Evolutionary conservation across 192 early-diverging fungal species (phyloP), one percentile per base, ranked within the genome.

Genomic region (Phlyctochytrium bullatum): DNA sequence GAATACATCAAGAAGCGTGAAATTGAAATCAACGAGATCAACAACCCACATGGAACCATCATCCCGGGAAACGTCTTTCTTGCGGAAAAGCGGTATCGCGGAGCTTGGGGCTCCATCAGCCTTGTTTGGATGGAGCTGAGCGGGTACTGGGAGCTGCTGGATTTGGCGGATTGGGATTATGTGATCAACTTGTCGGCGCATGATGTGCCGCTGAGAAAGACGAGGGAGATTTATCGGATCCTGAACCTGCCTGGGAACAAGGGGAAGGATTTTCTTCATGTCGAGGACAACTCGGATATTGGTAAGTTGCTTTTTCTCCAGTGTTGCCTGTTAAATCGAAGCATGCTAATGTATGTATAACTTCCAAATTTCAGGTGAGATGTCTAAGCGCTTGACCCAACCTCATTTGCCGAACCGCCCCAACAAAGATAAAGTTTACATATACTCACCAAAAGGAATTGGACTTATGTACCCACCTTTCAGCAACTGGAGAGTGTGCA

Each of bases 131-230:
- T 70, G 40, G 78, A 83, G 54, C 36, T 83, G 32, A 61, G 54
- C 30, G 82, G 82, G 36, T 80, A 76, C 36, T 83, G 62, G 62
- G 78, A 78, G 67, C 65, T 83, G 27, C 33, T 76, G 66, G 82
- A 83, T 56, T 34, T 83, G 36, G 82, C 78, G 2, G 78, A 83
- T 36, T 83, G 82, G 82, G 78, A 83, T 33, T 76, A 71, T 75
- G 66, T 80, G 1, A 75, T 83, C 32, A 83, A 80, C 64, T 47
- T 83, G 6, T 67, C 62, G 40, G 72, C 70, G 33, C 60, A 72
- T 33, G 82, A 83, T 52, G 78, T 59, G 32, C 82, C 82, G 23
- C 58, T 83, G 52, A 58, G 69, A 32, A 68, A 53, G 25, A 76
- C 53, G n/a, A 23, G 52, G n/a, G 72, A 76, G 27, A 83, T 83